Conservation (phyloP, 2,329 filamentous ascomycete genomes). For the Fusarium nisikadoi region DNA sequence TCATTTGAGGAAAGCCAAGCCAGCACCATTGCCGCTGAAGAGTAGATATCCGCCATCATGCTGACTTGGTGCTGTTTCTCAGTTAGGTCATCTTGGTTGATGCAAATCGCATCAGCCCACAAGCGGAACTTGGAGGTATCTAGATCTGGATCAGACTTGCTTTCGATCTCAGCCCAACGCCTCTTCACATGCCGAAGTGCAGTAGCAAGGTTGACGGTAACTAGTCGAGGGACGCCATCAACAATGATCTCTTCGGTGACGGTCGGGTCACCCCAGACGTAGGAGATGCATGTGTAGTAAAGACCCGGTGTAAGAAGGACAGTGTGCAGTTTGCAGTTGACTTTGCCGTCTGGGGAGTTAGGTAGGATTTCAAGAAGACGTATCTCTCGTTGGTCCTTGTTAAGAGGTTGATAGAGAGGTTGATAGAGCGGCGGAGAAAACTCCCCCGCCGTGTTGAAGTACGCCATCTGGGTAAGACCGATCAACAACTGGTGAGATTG, state of each 20-base stretch:
- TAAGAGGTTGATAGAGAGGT: not conserved
- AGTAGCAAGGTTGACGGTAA: not conserved
- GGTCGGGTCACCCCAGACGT: not conserved
- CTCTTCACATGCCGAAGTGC: not conserved
- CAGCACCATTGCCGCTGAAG: not conserved
- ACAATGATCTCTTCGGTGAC: not conserved
- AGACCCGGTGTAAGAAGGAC: not conserved
- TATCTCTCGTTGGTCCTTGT: not conserved
- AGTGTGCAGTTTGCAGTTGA: not conserved
- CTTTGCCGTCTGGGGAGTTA: rapidly evolving
- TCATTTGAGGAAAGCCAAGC: not conserved
- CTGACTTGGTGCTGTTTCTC: not conserved
- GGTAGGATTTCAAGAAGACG: not conserved
- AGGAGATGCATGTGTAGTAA: not conserved
- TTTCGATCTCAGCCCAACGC: not conserved
- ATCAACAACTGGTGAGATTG: too few relatives aligned
- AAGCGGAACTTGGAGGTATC: not conserved
- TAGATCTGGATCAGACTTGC: rapidly evolving
- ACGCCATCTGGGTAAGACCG: not conserved
- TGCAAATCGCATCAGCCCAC: not conserved
- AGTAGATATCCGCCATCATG: not conserved
- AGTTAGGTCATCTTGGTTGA: not conserved
- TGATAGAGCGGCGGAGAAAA: too few relatives aligned
- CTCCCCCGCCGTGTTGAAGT: too few relatives aligned
- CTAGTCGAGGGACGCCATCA: rapidly evolving